Evolutionary conservation across 2,329 filamentous ascomycete genomes (phyloP), one percentile per base, ranked within the genome.

Genomic region (Hypoxylon sp.): DNA sequence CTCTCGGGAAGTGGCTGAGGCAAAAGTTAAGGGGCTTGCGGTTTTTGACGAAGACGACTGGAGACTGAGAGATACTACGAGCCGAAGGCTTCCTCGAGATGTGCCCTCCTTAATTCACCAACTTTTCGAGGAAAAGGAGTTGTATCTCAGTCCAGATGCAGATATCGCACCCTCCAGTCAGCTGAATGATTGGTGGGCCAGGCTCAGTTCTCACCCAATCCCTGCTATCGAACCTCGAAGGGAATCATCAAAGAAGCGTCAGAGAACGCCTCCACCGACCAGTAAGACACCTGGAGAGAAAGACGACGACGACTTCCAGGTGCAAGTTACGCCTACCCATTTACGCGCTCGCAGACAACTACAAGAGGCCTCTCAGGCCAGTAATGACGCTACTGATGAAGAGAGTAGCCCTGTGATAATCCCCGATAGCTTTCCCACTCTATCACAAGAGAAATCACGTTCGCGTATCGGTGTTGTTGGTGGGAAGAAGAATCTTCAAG

Each of bases 221-320:
- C 31, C 59, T 6, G 45, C 71, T 5, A 57, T 59, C 8, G 61
- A 60, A 19, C 58, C 40, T 7, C 34, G 26, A 2, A 29, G 48
- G 5, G 47, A 55, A 5, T 23, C 44, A 16, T 20, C 40, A 7
- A 48, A 65, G 34, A 51, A 47, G 19, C 19, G 45, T 1, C 45
- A 50, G 5, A 32, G 44, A 1, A 42, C 62, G 1, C 52, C 61
- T 3, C 51, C 56, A 11, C 34, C 52, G 7, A 51, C 63, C 20
- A 43, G 36, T 8, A 54, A 57, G 4, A 57, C 58, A 17, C 43
- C 37, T 15, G 54, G 56, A n/a, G 64, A 69, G 13, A 70, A 70
- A 3, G 73, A 77, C 7, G 75, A 76, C n/a, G 75, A 75, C 32
- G 78, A 79, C 46, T 82, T 81, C 36, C 75, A 82, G 55, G 69